phyloP scores from a whole-genome alignment of 805 yeast genomes.

The Ogataea allantospora region DNA sequence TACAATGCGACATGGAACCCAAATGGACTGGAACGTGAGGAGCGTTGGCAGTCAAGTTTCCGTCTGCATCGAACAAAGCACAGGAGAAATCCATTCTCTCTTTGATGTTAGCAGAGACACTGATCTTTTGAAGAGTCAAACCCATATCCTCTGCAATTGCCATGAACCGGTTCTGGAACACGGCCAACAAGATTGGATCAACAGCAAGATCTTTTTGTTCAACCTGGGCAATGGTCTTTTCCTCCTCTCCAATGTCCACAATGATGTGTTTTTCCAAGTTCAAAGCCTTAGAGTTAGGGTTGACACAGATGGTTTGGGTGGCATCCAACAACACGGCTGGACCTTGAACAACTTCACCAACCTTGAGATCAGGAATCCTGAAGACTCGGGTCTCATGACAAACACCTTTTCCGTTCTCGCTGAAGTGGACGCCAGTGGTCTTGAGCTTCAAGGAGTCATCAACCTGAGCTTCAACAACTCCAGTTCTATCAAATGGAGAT shows the following conservation, averaged over 20 bases:
- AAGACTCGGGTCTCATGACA: conserved; percentile 50
- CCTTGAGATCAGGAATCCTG: conserved; percentile 19
- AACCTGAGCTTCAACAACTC: conserved; percentile 71
- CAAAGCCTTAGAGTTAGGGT: conserved; percentile 31
- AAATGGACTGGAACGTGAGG: conserved; percentile 14
- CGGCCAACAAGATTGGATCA: conserved; percentile 12
- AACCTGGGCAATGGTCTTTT: conserved; percentile 36
- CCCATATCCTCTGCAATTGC: conserved; percentile 16
- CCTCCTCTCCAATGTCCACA: conserved; percentile 22
- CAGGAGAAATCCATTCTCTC: conserved; percentile 15
- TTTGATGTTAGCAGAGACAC: conserved; percentile 13
- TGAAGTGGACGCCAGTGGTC: conserved; percentile 56
- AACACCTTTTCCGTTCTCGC: conserved; percentile 77
- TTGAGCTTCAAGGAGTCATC: conserved; percentile 55
- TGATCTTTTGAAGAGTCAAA: conserved; percentile 9
- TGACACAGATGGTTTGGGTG: conserved; percentile 37
- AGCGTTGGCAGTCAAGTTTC: conserved; percentile 13
- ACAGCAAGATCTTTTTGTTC: conserved; percentile 18
- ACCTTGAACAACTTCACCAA: conserved; percentile 51
- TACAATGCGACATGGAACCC: conserved; percentile 15
- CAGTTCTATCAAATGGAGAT: conserved; percentile 27
- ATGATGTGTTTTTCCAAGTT: conserved; percentile 35
- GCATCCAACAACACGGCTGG: conserved; percentile 36
- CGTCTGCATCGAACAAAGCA: conserved; percentile 12
- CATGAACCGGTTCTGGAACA: conserved; percentile 13